Evolutionary conservation across 176 grass and related monocot species (phyloP), one percentile per base, ranked within the genome.

Genomic region (Coix lacrymajobi): DNA sequence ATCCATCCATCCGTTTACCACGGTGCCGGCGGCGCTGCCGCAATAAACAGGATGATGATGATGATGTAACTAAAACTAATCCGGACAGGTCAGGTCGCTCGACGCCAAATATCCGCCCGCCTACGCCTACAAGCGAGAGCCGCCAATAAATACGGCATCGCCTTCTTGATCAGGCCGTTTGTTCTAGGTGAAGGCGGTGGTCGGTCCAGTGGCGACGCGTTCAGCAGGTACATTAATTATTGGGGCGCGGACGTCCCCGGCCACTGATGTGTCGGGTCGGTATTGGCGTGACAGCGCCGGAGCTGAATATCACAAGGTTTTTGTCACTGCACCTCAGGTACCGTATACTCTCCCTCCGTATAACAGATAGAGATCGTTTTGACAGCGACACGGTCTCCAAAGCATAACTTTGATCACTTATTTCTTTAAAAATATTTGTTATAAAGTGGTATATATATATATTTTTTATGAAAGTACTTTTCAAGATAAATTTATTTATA

Each of bases 201-300:
- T 64, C 72, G 81, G 81, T 80, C 29, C 67, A 73, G 61, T 40
- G 52, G 76, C 69, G 71, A 48, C 13, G 39, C 40, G 31, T 39
- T 76, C 51, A 43, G 77, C 62, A 6, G 4, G 41, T 22, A 5
- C 3, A 45, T 30, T 73, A 20, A 81, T 76, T 76, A 89, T 89
- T 75, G 3, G 1, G 5, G 4, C 22, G 20, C 31, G 0, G 80
- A 45, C 78, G 85, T 44, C 61, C 34, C 44, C 2, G 36, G 4
- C n/a, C 54, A 10, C 26, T 7, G 77, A 85, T 76, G 87, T 85
- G 87, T 85, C 77, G 40, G 82, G 40, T 28, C 31, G 44, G 51
- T 43, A 81, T 62, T 89, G 49, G 70, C 64, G 24, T 4, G 76
- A 3, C 32, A 40, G 37, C 82, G 36, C 62, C 2, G 39, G 3